Base-by-base conservation (phyloP, 208 protist genomes). In the Crithidia expoeki region DNA sequence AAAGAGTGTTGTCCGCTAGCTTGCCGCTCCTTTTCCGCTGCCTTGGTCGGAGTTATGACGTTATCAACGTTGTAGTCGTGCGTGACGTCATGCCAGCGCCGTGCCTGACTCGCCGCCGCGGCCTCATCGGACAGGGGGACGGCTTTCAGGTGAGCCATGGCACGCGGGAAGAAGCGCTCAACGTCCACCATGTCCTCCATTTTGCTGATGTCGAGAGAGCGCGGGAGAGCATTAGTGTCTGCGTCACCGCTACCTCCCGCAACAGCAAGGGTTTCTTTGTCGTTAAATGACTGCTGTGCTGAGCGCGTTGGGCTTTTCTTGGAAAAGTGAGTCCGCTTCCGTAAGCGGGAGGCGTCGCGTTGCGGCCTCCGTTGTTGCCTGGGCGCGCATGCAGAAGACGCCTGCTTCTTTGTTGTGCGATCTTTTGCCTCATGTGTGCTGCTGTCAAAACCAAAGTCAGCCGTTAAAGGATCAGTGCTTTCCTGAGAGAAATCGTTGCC, bases 101-200 rank as follows among this genome's bases (percentile, higher is more conserved):
- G 74, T 27, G 52, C 56, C 23, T 68, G 69, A 36, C 72, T 62
- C 19, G 79, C 76, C 23, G 78, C 86, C 10, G 72, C 70, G 16
- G 68, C 80, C 36, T 84, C 56, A 0, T 51, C 19, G 14, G 60
- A 78, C 14, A 16, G 40, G 4, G 81, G 61, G 6, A 75, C 27
- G 3, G 74, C 70, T 55, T 86, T 90, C 14, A 96, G 72, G 62
- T 94, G 89, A 9, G 81, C 66, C 47, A 96, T 83, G 6, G 87
- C 89, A 4, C 30, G 62, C 0, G 88, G 86, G 55, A 96, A 96
- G 65, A 83, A 79, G 34, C 60, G 60, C 73, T 96, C 88, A 36
- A 96, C 86, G 52, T 96, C 86, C 25, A 85, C 57, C 14, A 58
- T 25, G 30, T 71, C 71, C 53, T 85, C 82, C 7, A 63, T 64